Base-by-base conservation (phyloP, 2,329 filamentous ascomycete species). In the Nigrospora sphaerica region DNA sequence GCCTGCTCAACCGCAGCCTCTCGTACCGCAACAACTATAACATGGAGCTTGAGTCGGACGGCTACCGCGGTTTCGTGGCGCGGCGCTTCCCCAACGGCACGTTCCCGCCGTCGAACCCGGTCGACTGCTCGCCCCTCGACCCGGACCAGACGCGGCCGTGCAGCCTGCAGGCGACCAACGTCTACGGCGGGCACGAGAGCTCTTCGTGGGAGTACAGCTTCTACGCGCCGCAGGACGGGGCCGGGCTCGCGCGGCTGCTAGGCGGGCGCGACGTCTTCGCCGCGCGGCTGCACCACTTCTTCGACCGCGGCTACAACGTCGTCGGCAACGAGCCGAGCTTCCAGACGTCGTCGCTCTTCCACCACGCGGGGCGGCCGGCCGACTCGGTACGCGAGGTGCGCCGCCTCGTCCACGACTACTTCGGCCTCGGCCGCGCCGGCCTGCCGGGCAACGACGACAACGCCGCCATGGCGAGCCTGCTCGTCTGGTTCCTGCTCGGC, bases 331-430 rank as follows among this genome's bases (percentile, higher is more conserved):
- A 47, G 45, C 45, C 45, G 16, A 47, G 45, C 45, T 47, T 47
- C 45, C 45, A 47, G 40, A 47, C 45, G 3, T 40, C 45, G 13
- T 44, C 45, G 14, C 40, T 44, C 3, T 47, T 33, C 32, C 45
- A 47, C 45, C 45, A 47, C 34, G 40, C 43, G 28, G 45, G 40
- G 3, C 40, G 35, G 35, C 45, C 45, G 2, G 40, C 23, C 5
- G 42, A 32, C 28, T 47, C 45, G 40, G 45, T 47, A 13, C 40
- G 45, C 7, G 23, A 44, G 40, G 34, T 42, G 16, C 46, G 46
- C 16, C 46, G 42, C n/a, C 18, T 46, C 51, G 40, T 42, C 7
- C n/a, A 34, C 45, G 40, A 46, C 51, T 37, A 52, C 51, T 45
- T 47, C 49, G 46, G 45, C 32, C 47, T 50, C 41, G 41, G 32